A percentile compares a stretch with the other conserved stretches of the same genome.
Evolutionary conservation across 2,329 filamentous ascomycete genomes (phyloP).

Genomic region (Aureobasidium uvarum): DNA sequence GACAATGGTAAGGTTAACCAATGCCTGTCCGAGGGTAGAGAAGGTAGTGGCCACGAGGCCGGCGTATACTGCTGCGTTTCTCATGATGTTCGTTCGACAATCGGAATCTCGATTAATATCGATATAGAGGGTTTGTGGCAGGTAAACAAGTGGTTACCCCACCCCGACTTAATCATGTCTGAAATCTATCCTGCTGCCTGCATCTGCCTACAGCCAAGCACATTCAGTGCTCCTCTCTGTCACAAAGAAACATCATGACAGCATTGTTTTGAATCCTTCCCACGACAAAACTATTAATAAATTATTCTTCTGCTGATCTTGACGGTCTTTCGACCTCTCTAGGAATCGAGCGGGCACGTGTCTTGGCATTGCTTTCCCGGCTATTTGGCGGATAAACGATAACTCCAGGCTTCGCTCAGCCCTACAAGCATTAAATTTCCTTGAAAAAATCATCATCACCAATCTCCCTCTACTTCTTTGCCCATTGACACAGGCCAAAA

Average conservation of each 20-base stretch:
- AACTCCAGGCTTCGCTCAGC: neutral
- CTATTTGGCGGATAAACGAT: neutral
- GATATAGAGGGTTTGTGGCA: neutral
- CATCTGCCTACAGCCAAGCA: neutral
- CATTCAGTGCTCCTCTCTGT: neutral
- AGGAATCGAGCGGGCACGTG: neutral
- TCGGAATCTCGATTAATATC: neutral
- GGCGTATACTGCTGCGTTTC: neutral
- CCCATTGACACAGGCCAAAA: no score
- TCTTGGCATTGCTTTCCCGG: neutral
- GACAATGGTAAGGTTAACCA: neutral
- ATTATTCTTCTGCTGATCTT: neutral
- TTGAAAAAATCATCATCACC: neutral
- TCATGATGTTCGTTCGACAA: neutral
- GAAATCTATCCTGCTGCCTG: neutral
- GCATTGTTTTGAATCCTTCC: neutral
- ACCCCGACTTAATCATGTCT: neutral
- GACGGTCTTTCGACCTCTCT: neutral
- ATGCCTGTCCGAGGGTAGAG: neutral
- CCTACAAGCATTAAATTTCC: neutral
- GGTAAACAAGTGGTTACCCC: neutral
- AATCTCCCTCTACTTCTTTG: neutral
- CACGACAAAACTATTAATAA: neutral
- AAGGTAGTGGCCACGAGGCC: constrained; percentile 8
- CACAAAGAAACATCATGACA: neutral